Base-by-base conservation (phyloP, 1,284 basidiomycete species). In the Fomitopsis palustris region DNA sequence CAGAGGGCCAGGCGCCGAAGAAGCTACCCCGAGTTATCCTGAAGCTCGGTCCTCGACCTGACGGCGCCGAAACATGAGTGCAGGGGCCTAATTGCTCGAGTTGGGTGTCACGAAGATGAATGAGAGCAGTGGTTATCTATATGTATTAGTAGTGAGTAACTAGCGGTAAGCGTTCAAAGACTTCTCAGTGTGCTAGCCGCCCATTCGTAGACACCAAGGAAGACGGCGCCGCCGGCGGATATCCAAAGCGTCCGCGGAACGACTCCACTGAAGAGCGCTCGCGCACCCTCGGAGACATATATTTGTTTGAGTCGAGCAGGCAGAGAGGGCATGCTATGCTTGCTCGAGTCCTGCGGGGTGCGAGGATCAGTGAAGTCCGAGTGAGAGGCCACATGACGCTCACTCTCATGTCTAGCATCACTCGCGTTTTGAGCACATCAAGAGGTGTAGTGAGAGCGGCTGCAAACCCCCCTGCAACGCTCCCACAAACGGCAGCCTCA, bases 231-330 rank as follows among this genome's bases (percentile, higher is more conserved):
- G 5, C 97, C 97, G 1, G 94, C 86, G 2, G 94, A 95, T 69
- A 99, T 98, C 90, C 96, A 98, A 56, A 97, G 74, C 41, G 95
- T 97, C 65, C 97, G 83, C 19, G 96, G 97, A 9, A 96, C 83
- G 49, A 93, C 85, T 5, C 97, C 97, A 4, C 89, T 77, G 71
- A 97, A 98, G 2, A 99, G 80, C 0, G 92, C 92, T 38, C 73
- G 77, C 1, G 79, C 57, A 1, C 96, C 97, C 74, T 97, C 96
- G 1, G 77, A 76, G 3, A 72, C 67, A 64, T 91, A 89, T 59
- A 99, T 96, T 12, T 80, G 76, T 57, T 73, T 70, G 35, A 92
- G 75, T 39, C 91, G 82, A 1, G 72, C 72, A 0, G 77, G 65
- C 45, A 92, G 74, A 1, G 84, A 84, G 5, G 83, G 85, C 19